Conservation (phyloP, 2,329 filamentous ascomycete genomes). For the Cordyceps pruinosa region DNA sequence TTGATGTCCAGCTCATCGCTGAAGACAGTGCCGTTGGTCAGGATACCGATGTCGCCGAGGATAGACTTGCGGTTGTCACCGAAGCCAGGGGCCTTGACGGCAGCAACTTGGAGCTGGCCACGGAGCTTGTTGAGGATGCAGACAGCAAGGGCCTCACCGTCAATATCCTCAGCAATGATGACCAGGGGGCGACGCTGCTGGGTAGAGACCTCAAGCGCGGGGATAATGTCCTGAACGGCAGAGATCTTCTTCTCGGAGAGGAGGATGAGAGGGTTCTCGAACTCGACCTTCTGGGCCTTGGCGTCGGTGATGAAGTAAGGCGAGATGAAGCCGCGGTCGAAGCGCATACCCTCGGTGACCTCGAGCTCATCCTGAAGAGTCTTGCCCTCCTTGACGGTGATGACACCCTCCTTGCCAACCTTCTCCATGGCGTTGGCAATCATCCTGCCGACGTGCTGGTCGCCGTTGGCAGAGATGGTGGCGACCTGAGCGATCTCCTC, state of each 20-base stretch:
- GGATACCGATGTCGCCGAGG: constrained; percentile 88
- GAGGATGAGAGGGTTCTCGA: constrained; percentile 97
- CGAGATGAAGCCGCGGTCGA: constrained; percentile 97
- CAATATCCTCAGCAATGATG: constrained; percentile 98
- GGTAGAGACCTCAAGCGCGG: constrained; percentile 93
- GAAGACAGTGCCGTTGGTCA: constrained; percentile 97
- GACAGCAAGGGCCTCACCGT: constrained; percentile 95
- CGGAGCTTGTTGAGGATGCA: constrained; percentile 99
- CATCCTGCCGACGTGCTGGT: constrained; percentile 88
- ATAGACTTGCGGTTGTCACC: constrained; percentile 99
- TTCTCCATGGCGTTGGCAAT: constrained; percentile 99
- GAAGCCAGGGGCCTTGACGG: constrained; percentile 98
- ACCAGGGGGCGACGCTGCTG: constrained; percentile 91
- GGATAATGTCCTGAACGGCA: constrained; percentile 96
- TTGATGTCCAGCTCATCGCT: constrained; percentile 97
- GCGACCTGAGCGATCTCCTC: constrained; percentile 97
- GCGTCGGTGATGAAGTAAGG: constrained; percentile 99
- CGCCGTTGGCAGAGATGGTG: constrained; percentile 96
- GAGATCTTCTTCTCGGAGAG: constrained; percentile 99
- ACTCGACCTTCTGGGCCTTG: constrained; percentile 98
- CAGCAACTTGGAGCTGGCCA: constrained; percentile 95
- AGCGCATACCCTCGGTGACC: constrained; percentile 99
- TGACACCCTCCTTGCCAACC: constrained; percentile 99
- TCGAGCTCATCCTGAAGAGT: constrained; percentile 96
- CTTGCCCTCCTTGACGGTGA: constrained; percentile 99